Percentiles rank a stretch among this genome's conserved stretches.
phyloP scores from a whole-genome alignment of 2,329 filamentous ascomycete genomes.

The Thelonectria blattea region DNA sequence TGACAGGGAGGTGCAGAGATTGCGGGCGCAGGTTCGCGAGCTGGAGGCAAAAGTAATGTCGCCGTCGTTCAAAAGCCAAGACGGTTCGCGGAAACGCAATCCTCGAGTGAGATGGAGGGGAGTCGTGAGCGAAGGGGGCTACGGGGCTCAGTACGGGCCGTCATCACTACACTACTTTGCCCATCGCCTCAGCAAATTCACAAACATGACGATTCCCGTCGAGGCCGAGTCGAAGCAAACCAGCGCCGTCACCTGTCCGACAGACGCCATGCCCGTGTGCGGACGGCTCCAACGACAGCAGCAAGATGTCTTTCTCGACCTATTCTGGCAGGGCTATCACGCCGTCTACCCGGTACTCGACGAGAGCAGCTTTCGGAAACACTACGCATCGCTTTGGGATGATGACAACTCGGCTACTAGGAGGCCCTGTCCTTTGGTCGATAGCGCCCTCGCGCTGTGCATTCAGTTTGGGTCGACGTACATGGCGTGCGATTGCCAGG shows the following conservation, averaged over 20 bases:
- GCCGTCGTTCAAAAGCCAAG: background rate
- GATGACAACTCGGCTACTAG: conserved; percentile 31
- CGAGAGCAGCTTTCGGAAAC: conserved; percentile 31
- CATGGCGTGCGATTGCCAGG: conserved; percentile 31
- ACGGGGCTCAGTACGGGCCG: conserved; percentile 29
- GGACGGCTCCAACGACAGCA: conserved; percentile 45
- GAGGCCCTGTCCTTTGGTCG: conserved; percentile 55
- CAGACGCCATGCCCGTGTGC: conserved; percentile 2
- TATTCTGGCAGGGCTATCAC: conserved; percentile 57
- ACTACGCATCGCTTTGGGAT: conserved; percentile 34
- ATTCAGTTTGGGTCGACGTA: conserved; percentile 53
- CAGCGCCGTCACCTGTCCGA: background rate
- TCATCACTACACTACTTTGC: conserved; percentile 33
- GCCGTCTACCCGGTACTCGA: conserved; percentile 45
- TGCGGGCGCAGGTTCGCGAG: conserved; percentile 30
- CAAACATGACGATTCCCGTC: conserved; percentile 11
- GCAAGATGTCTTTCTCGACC: conserved; percentile 53
- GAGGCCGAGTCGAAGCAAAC: background rate
- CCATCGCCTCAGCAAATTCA: conserved; percentile 30
- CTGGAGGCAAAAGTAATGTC: conserved; percentile 27
- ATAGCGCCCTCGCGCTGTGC: conserved; percentile 58
- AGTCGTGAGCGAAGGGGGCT: background rate
- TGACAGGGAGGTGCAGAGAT: conserved; percentile 33
- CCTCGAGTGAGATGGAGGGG: conserved; percentile 23
- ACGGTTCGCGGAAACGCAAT: background rate